phyloP scores from a whole-genome alignment of 257 asterid species.

The Solanum lycopersicoides region DNA sequence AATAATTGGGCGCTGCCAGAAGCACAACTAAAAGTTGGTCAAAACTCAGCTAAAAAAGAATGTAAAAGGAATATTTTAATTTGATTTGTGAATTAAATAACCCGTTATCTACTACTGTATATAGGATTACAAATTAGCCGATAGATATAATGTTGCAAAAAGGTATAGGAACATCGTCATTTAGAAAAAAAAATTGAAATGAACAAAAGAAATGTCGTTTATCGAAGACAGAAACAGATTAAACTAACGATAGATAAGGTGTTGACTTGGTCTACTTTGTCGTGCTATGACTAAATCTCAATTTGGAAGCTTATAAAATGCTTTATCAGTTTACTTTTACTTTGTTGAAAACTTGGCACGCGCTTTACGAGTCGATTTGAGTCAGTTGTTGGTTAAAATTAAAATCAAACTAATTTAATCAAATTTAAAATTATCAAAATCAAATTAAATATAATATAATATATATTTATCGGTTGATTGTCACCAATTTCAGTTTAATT shows the following conservation, averaged over 20 bases:
- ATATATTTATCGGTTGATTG: no score
- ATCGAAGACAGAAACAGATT: background rate
- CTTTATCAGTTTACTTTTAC: background rate
- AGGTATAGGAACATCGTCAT: background rate
- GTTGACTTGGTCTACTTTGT: background rate
- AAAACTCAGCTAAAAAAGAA: background rate
- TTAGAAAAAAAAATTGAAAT: background rate
- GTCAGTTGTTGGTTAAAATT: no score
- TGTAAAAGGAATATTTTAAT: background rate
- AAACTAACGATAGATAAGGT: background rate
- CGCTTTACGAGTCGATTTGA: rapidly evolving
- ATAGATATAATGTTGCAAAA: background rate
- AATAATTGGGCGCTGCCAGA: background rate
- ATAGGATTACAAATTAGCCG: background rate
- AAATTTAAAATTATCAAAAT: no score
- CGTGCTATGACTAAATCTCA: background rate
- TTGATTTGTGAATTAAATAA: background rate
- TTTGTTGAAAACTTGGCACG: no score
- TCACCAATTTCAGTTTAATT: no score
- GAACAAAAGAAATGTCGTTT: background rate
- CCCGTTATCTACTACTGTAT: background rate
- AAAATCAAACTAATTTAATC: rapidly evolving
- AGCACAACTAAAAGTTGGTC: no score
- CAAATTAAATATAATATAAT: no score
- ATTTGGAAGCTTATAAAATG: background rate